Base-by-base conservation (phyloP, 352 stramenopile species). In the Phytophthora litchii region DNA sequence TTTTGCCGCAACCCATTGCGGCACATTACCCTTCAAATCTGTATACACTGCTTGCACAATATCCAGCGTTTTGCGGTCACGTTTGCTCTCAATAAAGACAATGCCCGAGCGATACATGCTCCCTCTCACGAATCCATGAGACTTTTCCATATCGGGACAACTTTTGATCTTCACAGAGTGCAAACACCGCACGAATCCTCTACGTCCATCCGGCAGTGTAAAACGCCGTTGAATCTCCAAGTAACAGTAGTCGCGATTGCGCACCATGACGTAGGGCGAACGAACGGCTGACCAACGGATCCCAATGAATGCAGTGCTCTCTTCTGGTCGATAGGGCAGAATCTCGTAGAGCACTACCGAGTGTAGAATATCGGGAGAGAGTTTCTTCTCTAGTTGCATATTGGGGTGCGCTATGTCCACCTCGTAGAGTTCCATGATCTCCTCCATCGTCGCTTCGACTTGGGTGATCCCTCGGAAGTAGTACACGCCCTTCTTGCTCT, bases 121-220 rank as follows among this genome's bases (percentile, higher is more conserved):
- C 8, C 80, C 86, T 17, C 83, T 73, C 31, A 94, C 82, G 41
- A 88, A 93, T 4, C 80, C 78, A 42, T 92, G 80, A 13, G 68
- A 70, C 64, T 91, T 88, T 55, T 94, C 83, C 77, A 94, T 88
- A 40, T 92, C 80, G 0, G 81, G 81, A 14, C 86, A 94, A 50
- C 72, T 88, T 57, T 90, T 87, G 60, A 94, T 93, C 62, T 92
- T 94, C 48, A 94, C 85, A 23, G 83, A 93, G 63, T 94, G 86
- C 34, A 88, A 60, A 55, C 86, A 94, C 0, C 83, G 80, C 37
- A 73, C 80, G 45, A 91, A 94, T 14, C 86, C 86, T 14, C 67
- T 60, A 0, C 80, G 65, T 3, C 78, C 82, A 47, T 91, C 76
- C 0, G 75, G 50, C 1, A 91, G 67, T 29, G 67, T 80, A 43